Evolutionary conservation across 1,284 basidiomycete species (phyloP), one percentile per base, ranked within the genome.

Genomic region (Trametes sp.): DNA sequence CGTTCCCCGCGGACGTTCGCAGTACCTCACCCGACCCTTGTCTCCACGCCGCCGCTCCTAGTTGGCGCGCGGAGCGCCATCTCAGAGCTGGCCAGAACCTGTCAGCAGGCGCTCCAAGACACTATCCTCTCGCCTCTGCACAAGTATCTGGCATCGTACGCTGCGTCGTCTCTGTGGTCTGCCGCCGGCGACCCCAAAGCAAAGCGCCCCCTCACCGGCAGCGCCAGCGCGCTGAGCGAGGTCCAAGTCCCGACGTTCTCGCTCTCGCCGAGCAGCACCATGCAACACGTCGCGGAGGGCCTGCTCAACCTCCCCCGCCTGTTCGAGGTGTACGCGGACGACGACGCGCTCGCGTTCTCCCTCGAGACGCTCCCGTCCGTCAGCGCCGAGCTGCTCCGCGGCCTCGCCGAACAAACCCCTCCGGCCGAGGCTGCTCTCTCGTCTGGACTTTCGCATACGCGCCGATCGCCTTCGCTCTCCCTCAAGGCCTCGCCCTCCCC

Each of bases 291-390:
- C 19, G 93, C 94, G 6, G 98, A 99, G 73, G 95, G 95, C 6
- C 79, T 99, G 51, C 83, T 98, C 42, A 98, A 98, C 77, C 85
- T 99, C 6, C 95, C 97, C 1, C 81, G 96, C 53, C 80, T 98
- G 23, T 97, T 99, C 74, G 96, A 98, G 75, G 92, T 96, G 19
- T 96, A 98, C 72, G 94, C 93, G 4, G 90, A 93, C 57, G 96
- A 98, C 74, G 92, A 94, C 67, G 93, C 93, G 11, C 83, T 98
- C n/a, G 87, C 88, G 1, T 97, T 95, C 77, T 94, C 92, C n/a
- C 80, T 96, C 54, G 86, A 90, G 64, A 94, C 93, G 0, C 80
- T 97, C 4, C 93, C 95, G 0, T 85, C 82, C 70, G 77, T 95
- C 58, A 86, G 88, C 65, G 70, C 76, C 3, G 85, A 88, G 53